A percentile compares a stretch with the other conserved stretches of the same genome.
Evolutionary conservation across 176 grass and related monocot species (phyloP).

Genomic region (Aegilops bicornis): DNA sequence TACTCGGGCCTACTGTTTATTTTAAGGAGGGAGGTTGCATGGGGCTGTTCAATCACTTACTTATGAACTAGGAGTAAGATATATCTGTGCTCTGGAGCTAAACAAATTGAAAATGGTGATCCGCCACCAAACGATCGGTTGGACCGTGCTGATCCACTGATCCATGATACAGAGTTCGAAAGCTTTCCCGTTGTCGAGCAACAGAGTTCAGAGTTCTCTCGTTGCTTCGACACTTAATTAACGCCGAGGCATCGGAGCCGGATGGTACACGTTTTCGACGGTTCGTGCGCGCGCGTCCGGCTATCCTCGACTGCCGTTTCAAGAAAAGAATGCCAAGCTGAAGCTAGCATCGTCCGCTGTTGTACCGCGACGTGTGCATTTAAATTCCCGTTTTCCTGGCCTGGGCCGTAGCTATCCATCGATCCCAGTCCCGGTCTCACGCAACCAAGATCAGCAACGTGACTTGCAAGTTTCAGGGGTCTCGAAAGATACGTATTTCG

Average conservation of each 20-base stretch:
- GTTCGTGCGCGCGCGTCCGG: not conserved
- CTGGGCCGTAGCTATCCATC: not conserved
- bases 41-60: not conserved
- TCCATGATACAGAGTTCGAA: too few relatives aligned
- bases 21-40: conserved; percentile 8
- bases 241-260: not conserved
- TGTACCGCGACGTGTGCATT: not conserved
- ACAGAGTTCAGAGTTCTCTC: not conserved
- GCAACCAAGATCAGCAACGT: not conserved
- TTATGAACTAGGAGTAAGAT: not conserved
- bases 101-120: not conserved
- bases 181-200: not conserved
- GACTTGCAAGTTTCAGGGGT: conserved; percentile 7
- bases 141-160: not conserved
- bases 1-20: not conserved
- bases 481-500: not conserved
- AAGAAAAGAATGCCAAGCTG: not conserved
- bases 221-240: not conserved
- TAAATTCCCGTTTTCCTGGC: not conserved
- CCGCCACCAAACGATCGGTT: not conserved
- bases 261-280: not conserved
- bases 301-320: not conserved
- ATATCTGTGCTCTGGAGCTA: not conserved
- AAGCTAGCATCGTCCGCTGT: not conserved
- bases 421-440: not conserved